Evolutionary conservation across 2,329 filamentous ascomycete species (phyloP).

Genomic region (Xylariaceae sp.): DNA sequence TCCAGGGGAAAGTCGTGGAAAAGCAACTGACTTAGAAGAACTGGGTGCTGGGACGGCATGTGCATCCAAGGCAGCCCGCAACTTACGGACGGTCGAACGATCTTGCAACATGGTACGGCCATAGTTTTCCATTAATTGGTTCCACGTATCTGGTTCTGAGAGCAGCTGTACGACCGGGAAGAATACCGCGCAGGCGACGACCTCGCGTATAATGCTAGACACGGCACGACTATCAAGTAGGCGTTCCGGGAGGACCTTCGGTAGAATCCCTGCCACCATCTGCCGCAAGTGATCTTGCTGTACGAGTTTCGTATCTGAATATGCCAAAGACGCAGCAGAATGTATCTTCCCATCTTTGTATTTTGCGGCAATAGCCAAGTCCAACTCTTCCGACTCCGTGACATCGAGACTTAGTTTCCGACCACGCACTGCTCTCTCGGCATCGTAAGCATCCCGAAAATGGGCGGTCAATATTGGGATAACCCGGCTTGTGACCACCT

Average conservation of each 20-base stretch:
- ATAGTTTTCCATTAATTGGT: constrained; percentile 90
- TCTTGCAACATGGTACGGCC: constrained; percentile 89
- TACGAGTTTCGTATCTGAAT: constrained; percentile 80
- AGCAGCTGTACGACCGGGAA: constrained; percentile 80
- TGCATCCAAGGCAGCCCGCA: constrained; percentile 90
- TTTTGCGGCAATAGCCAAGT: constrained; percentile 93
- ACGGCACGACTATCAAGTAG: constrained; percentile 83
- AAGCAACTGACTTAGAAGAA: constrained; percentile 66
- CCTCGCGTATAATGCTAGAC: constrained; percentile 80
- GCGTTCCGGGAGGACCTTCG: constrained; percentile 73
- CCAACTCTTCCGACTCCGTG: constrained; percentile 95
- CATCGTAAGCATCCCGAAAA: constrained; percentile 87
- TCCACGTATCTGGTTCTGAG: constrained; percentile 95
- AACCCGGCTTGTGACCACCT: constrained; percentile 78
- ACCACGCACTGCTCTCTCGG: constrained; percentile 84
- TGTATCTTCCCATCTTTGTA: constrained; percentile 90
- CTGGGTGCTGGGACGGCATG: constrained; percentile 85
- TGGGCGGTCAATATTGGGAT: constrained; percentile 89
- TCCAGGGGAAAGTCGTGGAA: constrained; percentile 78
- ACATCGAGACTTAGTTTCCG: constrained; percentile 86
- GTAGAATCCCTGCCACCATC: constrained; percentile 74
- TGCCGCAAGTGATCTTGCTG: constrained; percentile 89
- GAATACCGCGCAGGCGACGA: constrained; percentile 91
- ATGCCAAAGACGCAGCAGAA: constrained; percentile 80
- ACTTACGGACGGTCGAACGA: constrained; percentile 88